phyloP scores from a whole-genome alignment of 768 basidiomycete genomes.

The Pleurotus djamor region DNA sequence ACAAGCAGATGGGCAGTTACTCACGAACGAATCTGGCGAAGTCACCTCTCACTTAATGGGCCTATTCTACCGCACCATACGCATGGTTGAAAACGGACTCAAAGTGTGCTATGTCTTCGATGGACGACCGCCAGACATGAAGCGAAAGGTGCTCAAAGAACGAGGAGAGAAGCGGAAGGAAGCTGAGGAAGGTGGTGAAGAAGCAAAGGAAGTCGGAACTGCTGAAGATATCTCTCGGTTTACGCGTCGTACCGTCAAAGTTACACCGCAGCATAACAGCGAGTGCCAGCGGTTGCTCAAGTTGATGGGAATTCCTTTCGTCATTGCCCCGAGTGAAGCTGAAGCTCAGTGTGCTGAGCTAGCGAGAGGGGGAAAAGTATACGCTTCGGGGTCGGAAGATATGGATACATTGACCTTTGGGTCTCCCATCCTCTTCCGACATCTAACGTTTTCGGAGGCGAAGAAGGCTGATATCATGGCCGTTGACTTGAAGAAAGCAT shows the following conservation, averaged over 20 bases:
- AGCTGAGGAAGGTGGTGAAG: conserved; percentile 92
- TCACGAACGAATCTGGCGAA: conserved; percentile 97
- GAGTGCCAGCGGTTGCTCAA: conserved; percentile 85
- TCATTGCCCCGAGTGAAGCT: conserved; percentile 96
- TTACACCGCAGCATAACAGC: conserved; percentile 94
- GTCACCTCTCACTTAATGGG: conserved; percentile 98
- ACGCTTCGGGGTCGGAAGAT: conserved; percentile 97
- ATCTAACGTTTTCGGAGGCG: conserved; percentile 97
- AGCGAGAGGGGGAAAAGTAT: conserved; percentile 95
- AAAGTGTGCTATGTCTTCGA: conserved; percentile 99
- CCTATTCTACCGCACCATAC: conserved; percentile 95
- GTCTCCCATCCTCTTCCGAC: conserved; percentile 88
- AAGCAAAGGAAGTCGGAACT: conserved; percentile 93
- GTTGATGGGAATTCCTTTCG: conserved; percentile 97
- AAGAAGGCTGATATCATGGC: conserved; percentile 96
- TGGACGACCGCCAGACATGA: conserved; percentile 96
- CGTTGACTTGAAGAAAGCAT: conserved; percentile 76
- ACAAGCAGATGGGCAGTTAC: conserved; percentile 93
- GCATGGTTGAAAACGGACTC: conserved; percentile 98
- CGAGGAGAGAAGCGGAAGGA: conserved; percentile 91
- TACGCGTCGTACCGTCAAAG: conserved; percentile 88
- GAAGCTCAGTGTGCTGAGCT: conserved; percentile 99
- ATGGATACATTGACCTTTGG: conserved; percentile 99
- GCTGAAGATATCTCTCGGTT: conserved; percentile 90
- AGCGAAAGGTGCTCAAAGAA: conserved; percentile 95